Conservation (phyloP, 2,329 filamentous ascomycete genomes). For the Pseudocercospora cruenta region DNA sequence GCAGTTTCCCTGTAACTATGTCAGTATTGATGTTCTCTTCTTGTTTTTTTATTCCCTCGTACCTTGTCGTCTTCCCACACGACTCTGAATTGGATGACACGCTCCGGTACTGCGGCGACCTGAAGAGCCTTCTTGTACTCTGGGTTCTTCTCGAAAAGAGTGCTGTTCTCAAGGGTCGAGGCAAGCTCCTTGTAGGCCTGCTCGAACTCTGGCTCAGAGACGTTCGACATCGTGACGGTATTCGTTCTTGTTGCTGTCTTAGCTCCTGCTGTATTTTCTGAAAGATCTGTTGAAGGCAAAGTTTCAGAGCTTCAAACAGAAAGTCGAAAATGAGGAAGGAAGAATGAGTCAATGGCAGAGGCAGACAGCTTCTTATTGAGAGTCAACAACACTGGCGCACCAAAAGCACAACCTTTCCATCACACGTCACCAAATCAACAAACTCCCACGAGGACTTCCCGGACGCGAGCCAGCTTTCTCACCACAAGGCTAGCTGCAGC, state of each 20-base stretch:
- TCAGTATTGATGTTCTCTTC: too few relatives aligned
- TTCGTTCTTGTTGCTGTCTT: not conserved
- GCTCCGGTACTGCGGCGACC: slow-evolving; percentile 88
- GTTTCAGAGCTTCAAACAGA: not conserved
- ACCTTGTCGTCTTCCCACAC: too few relatives aligned
- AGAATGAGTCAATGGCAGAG: slow-evolving; percentile 4
- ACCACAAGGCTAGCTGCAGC: not conserved
- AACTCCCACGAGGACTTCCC: slow-evolving; percentile 6
- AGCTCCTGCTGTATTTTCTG: not conserved
- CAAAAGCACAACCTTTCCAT: not conserved
- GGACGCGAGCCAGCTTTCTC: not conserved
- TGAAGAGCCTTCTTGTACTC: slow-evolving; percentile 91
- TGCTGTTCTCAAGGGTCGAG: slow-evolving; percentile 90
- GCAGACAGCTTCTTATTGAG: slow-evolving; percentile 4
- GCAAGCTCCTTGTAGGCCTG: slow-evolving; percentile 95
- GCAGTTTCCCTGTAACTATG: too few relatives aligned
- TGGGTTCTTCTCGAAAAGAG: slow-evolving; percentile 89
- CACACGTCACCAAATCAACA: not conserved
- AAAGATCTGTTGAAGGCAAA: not conserved
- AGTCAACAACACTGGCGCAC: not conserved
- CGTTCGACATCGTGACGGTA: slow-evolving; percentile 60
- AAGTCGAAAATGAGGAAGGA: not conserved
- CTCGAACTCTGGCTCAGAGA: slow-evolving; percentile 94
- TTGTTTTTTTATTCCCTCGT: too few relatives aligned
- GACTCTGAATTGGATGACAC: slow-evolving; percentile 95